These are phyloP conservation scores for Laetiporus sulphureus DNA, from an alignment of 1,284 basidiomycete species.

Conservation along the genomic window DNA sequence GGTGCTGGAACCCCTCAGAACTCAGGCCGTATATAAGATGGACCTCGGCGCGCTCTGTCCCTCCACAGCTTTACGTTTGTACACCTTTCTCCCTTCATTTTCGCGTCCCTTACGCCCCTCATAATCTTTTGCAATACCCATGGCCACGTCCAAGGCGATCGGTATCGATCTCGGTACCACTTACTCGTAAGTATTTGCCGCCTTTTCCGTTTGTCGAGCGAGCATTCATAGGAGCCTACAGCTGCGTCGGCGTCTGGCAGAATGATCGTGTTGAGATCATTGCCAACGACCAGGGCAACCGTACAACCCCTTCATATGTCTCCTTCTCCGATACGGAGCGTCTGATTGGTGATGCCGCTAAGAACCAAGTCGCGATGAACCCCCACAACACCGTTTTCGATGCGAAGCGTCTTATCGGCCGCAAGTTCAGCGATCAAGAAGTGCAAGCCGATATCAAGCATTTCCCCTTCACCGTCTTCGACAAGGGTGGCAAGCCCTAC, in stretches of 20 bases:
- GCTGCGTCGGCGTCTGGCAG: slow-evolving; percentile 97
- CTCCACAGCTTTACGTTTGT: slow-evolving; percentile 4
- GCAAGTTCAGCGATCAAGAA: slow-evolving; percentile 80
- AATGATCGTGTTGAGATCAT: slow-evolving; percentile 99
- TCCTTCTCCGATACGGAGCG: slow-evolving; percentile 97
- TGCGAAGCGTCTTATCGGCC: slow-evolving; percentile 91
- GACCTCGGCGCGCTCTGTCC: neutral
- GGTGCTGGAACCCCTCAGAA: slow-evolving; percentile 33
- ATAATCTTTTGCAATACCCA: slow-evolving; percentile 11
- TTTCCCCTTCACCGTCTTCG: slow-evolving; percentile 89
- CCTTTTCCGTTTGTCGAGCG: slow-evolving; percentile 7
- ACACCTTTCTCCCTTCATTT: slow-evolving; percentile 4
- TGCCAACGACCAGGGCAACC: slow-evolving; percentile 98
- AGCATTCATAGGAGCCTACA: slow-evolving; percentile 24
- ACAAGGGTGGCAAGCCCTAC: slow-evolving; percentile 83
- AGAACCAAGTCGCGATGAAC: slow-evolving; percentile 97
- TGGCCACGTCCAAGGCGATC: slow-evolving; percentile 65
- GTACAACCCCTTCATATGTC: slow-evolving; percentile 98
- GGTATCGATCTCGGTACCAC: slow-evolving; percentile 92
- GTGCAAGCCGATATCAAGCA: slow-evolving; percentile 95
- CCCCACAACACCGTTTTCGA: slow-evolving; percentile 95
- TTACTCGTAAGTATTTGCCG: slow-evolving; percentile 62
- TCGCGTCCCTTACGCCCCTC: slow-evolving; percentile 11
- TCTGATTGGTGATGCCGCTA: slow-evolving; percentile 98
- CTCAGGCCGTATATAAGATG: slow-evolving; percentile 28